phyloP scores from a whole-genome alignment of 306 rosid species.

The Elaeagnus macrophylla region DNA sequence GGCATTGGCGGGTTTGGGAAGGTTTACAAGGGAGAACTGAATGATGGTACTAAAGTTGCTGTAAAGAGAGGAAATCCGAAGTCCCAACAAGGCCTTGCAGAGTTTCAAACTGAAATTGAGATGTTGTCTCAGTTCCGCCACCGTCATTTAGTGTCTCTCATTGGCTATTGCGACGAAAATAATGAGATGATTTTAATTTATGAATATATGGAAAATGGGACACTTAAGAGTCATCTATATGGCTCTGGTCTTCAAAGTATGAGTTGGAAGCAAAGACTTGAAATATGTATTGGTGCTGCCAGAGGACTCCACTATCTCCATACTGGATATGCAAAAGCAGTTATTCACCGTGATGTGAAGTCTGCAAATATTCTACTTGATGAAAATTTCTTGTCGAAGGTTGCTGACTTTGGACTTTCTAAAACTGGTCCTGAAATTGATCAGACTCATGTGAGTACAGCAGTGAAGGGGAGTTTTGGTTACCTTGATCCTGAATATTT shows the following conservation, averaged over 20 bases:
- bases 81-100: slow-evolving; percentile 81
- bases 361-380: slow-evolving; percentile 84
- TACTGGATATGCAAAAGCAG: slow-evolving; percentile 79
- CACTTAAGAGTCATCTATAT: slow-evolving; percentile 74
- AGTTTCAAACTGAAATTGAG: slow-evolving; percentile 78
- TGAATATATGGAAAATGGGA: slow-evolving; percentile 89
- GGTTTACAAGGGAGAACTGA: slow-evolving; percentile 68
- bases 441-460: slow-evolving; percentile 84
- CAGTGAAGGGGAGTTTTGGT: slow-evolving; percentile 81
- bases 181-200: slow-evolving; percentile 85
- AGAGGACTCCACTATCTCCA: slow-evolving; percentile 94
- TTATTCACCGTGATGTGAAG: slow-evolving; percentile 86
- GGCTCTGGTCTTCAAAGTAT: slow-evolving; percentile 60
- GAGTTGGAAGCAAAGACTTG: slow-evolving; percentile 82
- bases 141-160: slow-evolving; percentile 79
- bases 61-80: slow-evolving; percentile 81
- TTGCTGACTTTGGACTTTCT: slow-evolving; percentile 81
- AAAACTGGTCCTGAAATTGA: slow-evolving; percentile 78
- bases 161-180: slow-evolving; percentile 83
- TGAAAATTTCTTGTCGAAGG: slow-evolving; percentile 86
- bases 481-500: slow-evolving; percentile 92
- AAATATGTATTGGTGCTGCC: slow-evolving; percentile 84
- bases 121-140: slow-evolving; percentile 91
- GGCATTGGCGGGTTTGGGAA: slow-evolving; percentile 85
- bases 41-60: slow-evolving; percentile 75